Percentiles rank a stretch among this genome's conserved stretches.
Evolutionary conservation across 208 protist species (phyloP).

Genomic region (Angomonas ambiguus): DNA sequence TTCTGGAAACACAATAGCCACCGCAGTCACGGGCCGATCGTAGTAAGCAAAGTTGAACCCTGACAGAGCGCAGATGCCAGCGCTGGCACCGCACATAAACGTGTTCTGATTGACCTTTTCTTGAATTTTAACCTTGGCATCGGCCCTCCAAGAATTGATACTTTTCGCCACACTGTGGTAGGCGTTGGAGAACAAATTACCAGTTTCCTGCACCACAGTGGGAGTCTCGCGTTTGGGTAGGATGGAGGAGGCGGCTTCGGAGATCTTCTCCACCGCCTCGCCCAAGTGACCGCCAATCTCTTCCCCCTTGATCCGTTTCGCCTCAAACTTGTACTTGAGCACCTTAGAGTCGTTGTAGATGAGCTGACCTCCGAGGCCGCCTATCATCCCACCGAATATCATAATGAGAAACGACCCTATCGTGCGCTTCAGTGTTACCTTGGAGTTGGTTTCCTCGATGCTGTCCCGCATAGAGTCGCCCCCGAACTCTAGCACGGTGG

Average conservation of each 20-base stretch:
- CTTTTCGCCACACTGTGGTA: neutral
- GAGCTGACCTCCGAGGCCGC: conserved; percentile 57
- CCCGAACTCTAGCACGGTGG: conserved; percentile 51
- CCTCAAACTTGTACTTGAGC: conserved; percentile 9
- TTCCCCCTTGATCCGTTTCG: conserved; percentile 3
- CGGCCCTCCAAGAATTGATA: conserved; percentile 18
- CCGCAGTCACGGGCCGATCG: conserved; percentile 22
- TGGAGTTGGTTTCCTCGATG: conserved; percentile 18
- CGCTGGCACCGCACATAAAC: conserved; percentile 60
- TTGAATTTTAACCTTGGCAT: conserved; percentile 21
- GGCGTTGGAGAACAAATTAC: conserved; percentile 1
- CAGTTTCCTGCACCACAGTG: neutral
- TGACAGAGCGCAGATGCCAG: conserved; percentile 40
- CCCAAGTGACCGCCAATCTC: neutral
- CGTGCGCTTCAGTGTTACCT: conserved; percentile 13
- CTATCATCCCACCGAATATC: conserved; percentile 34
- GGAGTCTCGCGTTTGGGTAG: neutral
- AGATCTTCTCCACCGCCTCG: conserved; percentile 1
- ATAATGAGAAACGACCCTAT: conserved; percentile 44
- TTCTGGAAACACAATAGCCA: conserved; percentile 33
- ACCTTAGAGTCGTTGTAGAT: conserved; percentile 47
- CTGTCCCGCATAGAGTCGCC: conserved; percentile 12
- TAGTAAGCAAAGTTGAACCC: conserved; percentile 59
- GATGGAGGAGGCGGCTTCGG: neutral
- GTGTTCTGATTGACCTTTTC: conserved; percentile 26